phyloP scores from a whole-genome alignment of 768 basidiomycete genomes.

The Phylloporus scabripes region DNA sequence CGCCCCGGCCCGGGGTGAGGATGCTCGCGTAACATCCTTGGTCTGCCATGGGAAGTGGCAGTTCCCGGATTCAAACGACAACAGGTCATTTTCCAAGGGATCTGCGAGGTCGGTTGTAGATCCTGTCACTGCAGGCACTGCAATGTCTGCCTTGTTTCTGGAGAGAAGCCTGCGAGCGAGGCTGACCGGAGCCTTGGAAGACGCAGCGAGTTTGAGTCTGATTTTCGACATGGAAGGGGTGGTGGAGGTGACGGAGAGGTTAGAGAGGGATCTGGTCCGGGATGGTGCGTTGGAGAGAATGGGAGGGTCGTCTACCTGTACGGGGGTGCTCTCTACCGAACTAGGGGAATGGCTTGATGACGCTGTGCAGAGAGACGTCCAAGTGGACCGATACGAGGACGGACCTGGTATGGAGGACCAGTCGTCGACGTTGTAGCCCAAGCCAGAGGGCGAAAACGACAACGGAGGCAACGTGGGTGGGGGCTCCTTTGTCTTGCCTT shows the following conservation, averaged over 20 bases:
- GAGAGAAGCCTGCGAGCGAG: slow-evolving; percentile 53
- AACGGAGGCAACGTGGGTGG: slow-evolving; percentile 65
- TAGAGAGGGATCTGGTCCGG: slow-evolving; percentile 54
- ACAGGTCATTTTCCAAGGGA: slow-evolving; percentile 11
- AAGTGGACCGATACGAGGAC: slow-evolving; percentile 36
- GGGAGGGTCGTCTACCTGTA: slow-evolving; percentile 12
- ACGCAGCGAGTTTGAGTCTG: slow-evolving; percentile 43
- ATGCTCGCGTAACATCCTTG: slow-evolving; percentile 19
- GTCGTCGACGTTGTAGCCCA: slow-evolving; percentile 39
- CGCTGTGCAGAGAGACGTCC: slow-evolving; percentile 35
- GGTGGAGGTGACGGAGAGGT: slow-evolving; percentile 42
- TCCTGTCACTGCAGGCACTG: slow-evolving; percentile 9
- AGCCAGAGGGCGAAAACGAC: slow-evolving; percentile 50
- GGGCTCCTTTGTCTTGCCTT: slow-evolving; percentile 49
- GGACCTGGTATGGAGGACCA: slow-evolving; percentile 33
- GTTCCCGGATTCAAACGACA: slow-evolving; percentile 28
- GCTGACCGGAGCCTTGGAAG: slow-evolving; percentile 39
- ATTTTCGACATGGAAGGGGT: slow-evolving; percentile 45
- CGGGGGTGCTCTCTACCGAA: slow-evolving; percentile 10
- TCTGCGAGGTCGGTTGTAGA: slow-evolving; percentile 7
- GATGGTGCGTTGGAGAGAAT: slow-evolving; percentile 32
- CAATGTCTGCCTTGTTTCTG: slow-evolving; percentile 33
- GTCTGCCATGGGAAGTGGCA: slow-evolving; percentile 43
- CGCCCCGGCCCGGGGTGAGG: slow-evolving; percentile 9
- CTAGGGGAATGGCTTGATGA: slow-evolving; percentile 11